Evolutionary conservation across 2,329 filamentous ascomycete species (phyloP).

Genomic region (Pseudocercospora macadamiae): DNA sequence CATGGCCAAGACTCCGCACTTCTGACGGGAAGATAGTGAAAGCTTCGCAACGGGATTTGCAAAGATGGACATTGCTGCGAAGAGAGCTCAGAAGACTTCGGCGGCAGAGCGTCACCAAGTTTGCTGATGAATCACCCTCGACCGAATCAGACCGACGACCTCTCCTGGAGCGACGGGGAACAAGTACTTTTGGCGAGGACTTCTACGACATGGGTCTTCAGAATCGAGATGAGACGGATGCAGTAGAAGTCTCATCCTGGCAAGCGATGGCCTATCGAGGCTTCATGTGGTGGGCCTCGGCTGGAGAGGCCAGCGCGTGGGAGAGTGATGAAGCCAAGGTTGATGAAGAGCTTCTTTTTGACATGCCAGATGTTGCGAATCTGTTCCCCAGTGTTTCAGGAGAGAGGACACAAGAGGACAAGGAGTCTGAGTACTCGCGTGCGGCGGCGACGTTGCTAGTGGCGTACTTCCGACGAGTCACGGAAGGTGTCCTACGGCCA

Average conservation of each 20-base stretch:
- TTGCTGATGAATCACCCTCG: slow-evolving; percentile 28
- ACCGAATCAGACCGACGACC: slow-evolving; percentile 20
- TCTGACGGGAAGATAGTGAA: slow-evolving; percentile 70
- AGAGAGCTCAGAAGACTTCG: slow-evolving; percentile 28
- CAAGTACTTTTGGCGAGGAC: slow-evolving; percentile 9
- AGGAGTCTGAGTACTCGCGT: slow-evolving; percentile 21
- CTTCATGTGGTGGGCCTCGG: slow-evolving; percentile 90
- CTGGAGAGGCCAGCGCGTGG: slow-evolving; percentile 68
- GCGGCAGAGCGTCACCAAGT: slow-evolving; percentile 41
- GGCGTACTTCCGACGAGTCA: slow-evolving; percentile 79
- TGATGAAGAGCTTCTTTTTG: slow-evolving; percentile 48
- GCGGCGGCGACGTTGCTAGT: slow-evolving; percentile 69
- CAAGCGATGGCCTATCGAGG: slow-evolving; percentile 75
- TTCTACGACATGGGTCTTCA: slow-evolving; percentile 23
- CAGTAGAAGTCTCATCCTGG: slow-evolving; percentile 64
- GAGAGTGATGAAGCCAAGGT: slow-evolving; percentile 58
- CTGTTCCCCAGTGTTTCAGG: slow-evolving; percentile 20
- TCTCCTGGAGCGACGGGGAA: slow-evolving; percentile 30
- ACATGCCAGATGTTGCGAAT: slow-evolving; percentile 41
- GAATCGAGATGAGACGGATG: slow-evolving; percentile 30
- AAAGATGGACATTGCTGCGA: slow-evolving; percentile 73
- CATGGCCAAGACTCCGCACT: slow-evolving; percentile 70
- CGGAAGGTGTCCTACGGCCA: slow-evolving; percentile 64
- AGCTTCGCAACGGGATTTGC: slow-evolving; percentile 87
- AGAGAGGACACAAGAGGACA: slow-evolving; percentile 16